Evolutionary conservation across 495 filamentous ascomycete species (phyloP), one percentile per base, ranked within the genome.

Genomic region (Neurospora sp.): DNA sequence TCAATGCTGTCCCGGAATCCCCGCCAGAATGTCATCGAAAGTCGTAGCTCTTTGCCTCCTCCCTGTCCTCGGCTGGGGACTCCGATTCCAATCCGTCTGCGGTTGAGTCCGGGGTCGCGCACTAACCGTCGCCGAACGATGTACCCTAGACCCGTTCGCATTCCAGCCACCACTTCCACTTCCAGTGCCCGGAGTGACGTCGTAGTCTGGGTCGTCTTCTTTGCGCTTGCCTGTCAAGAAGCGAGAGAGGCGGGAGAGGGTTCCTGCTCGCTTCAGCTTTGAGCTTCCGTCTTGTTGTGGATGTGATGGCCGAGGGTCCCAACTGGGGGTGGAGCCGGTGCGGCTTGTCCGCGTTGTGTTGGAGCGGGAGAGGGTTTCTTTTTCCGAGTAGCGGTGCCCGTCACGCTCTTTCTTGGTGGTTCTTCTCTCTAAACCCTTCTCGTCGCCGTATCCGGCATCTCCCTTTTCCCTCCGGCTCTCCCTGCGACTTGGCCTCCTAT

Each of bases 21-120:
- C 53, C 6, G 53, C 73, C 69, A 76, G 18, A 18, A 76, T 76
- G 38, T 76, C 75, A 68, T 76, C 75, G 70, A 76, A 76, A 4
- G 75, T 76, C 27, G 73, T 76, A 8, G 73, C 73, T 38, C 70
- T 72, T n/a, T 35, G 72, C 40, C 38, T 18, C 41, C 27, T 12
- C 39, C 40, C 7, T 5, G 48, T 48, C 0, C 42, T 8, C 42
- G 42, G 8, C 42, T 46, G 42, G 42, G 18, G 3, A 20, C 8
- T n/a, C 42, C 6, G 27, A 27, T 20, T 41, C n/a, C n/a, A 12
- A 14, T 12, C 18, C 41, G 37, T 6, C 20, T 39, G 42, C 42
- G 35, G 69, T 70, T 40, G 53, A 68, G 31, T 39, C n/a, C n/a
- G 70, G 0, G 37, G 35, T 9, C 27, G 70, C 27, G 69, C 42